A percentile compares a stretch with the other conserved stretches of the same genome.
Evolutionary conservation across 805 yeast species (phyloP).

Genomic region (Wickerhamiella spandovensis): DNA sequence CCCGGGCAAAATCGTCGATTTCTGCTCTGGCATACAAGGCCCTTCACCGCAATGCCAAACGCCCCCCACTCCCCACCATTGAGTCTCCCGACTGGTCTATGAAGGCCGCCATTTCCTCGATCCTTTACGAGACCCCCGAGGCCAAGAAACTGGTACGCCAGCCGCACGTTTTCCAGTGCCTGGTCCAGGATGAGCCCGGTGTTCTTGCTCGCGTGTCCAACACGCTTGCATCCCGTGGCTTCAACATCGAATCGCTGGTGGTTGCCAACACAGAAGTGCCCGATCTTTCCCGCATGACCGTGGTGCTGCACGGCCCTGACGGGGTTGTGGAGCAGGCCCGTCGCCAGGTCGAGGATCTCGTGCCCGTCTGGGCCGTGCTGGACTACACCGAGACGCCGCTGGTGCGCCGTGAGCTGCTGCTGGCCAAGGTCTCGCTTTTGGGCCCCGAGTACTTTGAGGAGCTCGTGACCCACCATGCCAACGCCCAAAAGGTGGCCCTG

Average conservation of each 20-base stretch:
- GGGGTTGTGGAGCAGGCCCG: slow-evolving; percentile 96
- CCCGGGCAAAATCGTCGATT: slow-evolving; percentile 39
- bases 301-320: slow-evolving; percentile 86
- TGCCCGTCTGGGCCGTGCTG: slow-evolving; percentile 94
- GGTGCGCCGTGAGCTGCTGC: slow-evolving; percentile 76
- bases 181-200: slow-evolving; percentile 98
- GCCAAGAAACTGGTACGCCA: slow-evolving; percentile 45
- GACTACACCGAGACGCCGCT: slow-evolving; percentile 86
- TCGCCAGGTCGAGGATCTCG: slow-evolving; percentile 94
- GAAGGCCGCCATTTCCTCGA: slow-evolving; percentile 92
- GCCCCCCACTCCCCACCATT: slow-evolving; percentile 85
- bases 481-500: slow-evolving; percentile 25
- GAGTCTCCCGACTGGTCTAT: slow-evolving; percentile 94
- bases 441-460: slow-evolving; percentile 99
- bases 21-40: slow-evolving; percentile 92
- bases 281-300: slow-evolving; percentile 93
- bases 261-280: slow-evolving; percentile 94
- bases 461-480: slow-evolving; percentile 69
- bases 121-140: slow-evolving; percentile 78
- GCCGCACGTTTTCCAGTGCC: slow-evolving; percentile 87
- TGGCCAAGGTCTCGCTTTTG: slow-evolving; percentile 82
- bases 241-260: slow-evolving; percentile 93
- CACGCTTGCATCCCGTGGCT: slow-evolving; percentile 94
- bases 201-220: slow-evolving; percentile 88
- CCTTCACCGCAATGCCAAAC: slow-evolving; percentile 68